These are phyloP conservation scores for Sicyos edulis DNA, from an alignment of 306 rosid species.

Conservation along the genomic window DNA sequence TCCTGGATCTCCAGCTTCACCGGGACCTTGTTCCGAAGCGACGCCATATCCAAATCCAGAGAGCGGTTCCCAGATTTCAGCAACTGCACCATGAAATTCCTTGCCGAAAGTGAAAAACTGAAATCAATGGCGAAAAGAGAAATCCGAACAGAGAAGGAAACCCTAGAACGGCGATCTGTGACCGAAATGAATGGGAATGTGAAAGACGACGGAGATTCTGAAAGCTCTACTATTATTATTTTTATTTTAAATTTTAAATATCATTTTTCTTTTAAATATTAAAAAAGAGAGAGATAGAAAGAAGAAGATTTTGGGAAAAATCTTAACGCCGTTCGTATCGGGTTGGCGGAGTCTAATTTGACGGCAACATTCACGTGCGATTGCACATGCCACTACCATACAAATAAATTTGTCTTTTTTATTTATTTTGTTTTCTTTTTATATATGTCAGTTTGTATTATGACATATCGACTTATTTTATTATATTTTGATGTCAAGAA, in stretches of 20 bases:
- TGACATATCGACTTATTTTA: no score
- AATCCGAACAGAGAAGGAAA: conserved; percentile 5
- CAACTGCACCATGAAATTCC: conserved; percentile 44
- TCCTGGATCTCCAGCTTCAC: conserved; percentile 77
- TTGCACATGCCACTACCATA: no score
- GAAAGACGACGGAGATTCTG: conserved; percentile 28
- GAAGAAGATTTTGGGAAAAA: background rate
- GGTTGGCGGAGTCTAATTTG: background rate
- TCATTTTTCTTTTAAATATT: background rate
- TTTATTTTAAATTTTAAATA: background rate
- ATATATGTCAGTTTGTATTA: no score
- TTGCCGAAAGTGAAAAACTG: background rate
- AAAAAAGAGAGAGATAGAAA: background rate
- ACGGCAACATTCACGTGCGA: conserved; percentile 35
- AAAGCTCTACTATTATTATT: conserved; percentile 33
- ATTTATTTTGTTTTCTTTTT: background rate
- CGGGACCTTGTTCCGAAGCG: conserved; percentile 36
- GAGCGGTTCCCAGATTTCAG: conserved; percentile 47
- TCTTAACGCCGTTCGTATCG: conserved; percentile 26
- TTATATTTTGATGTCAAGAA: no score
- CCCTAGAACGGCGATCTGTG: conserved; percentile 10
- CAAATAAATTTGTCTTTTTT: background rate
- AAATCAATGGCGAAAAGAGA: background rate
- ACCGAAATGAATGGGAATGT: conserved; percentile 16
- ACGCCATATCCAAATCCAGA: conserved; percentile 36